These are phyloP conservation scores for Suhomyces panamericanus DNA, from an alignment of 1,139 yeast genomes.

Conservation along the genomic window DNA sequence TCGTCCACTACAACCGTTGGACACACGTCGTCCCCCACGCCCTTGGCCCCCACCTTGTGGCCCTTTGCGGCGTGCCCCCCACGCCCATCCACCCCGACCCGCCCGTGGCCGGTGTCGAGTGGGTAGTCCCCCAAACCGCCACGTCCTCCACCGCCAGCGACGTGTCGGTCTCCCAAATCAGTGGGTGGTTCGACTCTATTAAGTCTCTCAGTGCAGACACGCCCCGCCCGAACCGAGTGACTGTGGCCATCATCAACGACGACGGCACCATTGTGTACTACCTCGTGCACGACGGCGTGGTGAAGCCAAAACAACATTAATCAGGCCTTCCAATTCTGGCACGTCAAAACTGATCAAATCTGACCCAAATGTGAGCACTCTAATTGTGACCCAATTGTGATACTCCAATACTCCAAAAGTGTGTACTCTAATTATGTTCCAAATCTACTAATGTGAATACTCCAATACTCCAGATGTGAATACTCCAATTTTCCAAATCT, in stretches of 20 bases:
- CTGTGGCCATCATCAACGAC: conserved; percentile 57
- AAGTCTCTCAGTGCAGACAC: conserved; percentile 8
- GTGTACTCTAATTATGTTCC: too few relatives aligned
- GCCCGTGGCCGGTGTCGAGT: conserved; percentile 22
- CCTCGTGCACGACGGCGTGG: conserved; percentile 60
- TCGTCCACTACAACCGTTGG: conserved; percentile 59
- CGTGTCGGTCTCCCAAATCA: conserved; percentile 27
- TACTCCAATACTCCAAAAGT: too few relatives aligned
- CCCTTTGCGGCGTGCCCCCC: conserved; percentile 36
- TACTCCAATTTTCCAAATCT: too few relatives aligned
- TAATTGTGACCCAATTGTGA: too few relatives aligned
- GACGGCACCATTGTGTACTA: conserved; percentile 73
- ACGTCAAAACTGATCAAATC: too few relatives aligned
- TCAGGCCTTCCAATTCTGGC: too few relatives aligned
- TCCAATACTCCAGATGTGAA: too few relatives aligned
- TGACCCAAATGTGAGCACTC: too few relatives aligned
- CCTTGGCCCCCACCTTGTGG: conserved; percentile 3
- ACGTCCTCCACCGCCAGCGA: conserved; percentile 12
- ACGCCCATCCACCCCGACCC: conserved; percentile 21
- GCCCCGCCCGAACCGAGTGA: conserved; percentile 39
- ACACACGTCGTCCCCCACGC: conserved; percentile 32
- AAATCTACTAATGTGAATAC: too few relatives aligned
- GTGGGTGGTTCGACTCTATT: conserved; percentile 33
- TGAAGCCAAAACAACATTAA: conserved; percentile 56
- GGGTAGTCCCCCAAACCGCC: conserved; percentile 36